Evolutionary conservation across 345 rosid genomes (phyloP).

Genomic region (Brassica carinata): DNA sequence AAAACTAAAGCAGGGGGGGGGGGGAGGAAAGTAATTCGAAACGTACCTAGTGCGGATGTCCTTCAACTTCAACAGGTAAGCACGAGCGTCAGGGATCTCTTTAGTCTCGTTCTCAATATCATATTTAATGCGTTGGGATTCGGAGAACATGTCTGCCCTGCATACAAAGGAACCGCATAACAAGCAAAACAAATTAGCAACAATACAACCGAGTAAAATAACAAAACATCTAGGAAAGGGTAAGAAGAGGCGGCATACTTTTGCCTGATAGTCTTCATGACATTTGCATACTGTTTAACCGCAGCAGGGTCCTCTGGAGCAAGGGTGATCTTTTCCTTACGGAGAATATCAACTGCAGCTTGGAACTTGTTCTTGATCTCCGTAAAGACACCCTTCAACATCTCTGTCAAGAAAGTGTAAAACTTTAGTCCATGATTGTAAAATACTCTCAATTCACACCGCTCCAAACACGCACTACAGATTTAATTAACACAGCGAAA

Average conservation of each 20-base stretch:
- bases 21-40: neutral
- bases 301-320: slow-evolving; percentile 90
- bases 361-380: slow-evolving; percentile 84
- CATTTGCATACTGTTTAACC: slow-evolving; percentile 79
- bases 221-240: neutral
- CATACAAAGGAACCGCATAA: slow-evolving; percentile 24
- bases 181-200: slow-evolving; percentile 15
- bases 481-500: neutral
- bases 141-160: slow-evolving; percentile 90
- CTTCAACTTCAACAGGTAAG: slow-evolving; percentile 72
- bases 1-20: neutral
- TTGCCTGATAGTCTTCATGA: slow-evolving; percentile 87
- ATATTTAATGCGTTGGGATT: slow-evolving; percentile 71
- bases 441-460: neutral
- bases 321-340: slow-evolving; percentile 90
- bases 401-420: slow-evolving; percentile 51
- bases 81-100: slow-evolving; percentile 85
- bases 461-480: neutral
- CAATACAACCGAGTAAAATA: neutral
- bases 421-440: slow-evolving; percentile 13
- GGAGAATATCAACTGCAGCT: slow-evolving; percentile 74
- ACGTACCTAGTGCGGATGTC: slow-evolving; percentile 74
- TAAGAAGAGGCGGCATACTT: slow-evolving; percentile 56
- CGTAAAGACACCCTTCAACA: slow-evolving; percentile 86
- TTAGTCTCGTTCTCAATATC: slow-evolving; percentile 66